Evolutionary conservation across 441 rosid genomes (phyloP), one percentile per base, ranked within the genome.

Genomic region (Pelargonium australe): DNA sequence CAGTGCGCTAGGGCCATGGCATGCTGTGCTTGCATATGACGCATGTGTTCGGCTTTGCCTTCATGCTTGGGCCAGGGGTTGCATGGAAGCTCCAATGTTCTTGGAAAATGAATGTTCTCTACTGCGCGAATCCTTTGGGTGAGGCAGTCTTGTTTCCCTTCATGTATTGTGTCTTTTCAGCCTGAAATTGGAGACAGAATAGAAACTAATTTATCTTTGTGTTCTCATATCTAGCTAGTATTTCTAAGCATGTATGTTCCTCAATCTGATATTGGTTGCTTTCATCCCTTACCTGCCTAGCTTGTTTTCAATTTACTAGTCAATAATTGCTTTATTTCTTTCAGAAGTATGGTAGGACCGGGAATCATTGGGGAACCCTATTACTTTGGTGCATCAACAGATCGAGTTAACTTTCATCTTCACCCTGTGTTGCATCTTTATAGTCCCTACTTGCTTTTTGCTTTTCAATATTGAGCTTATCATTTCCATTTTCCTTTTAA

Each of bases 21-120:
- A 95, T 84, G 92, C 95, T 65, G 96, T 95, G 47, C 79, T 95
- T 84, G 91, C 98, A 14, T 95, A 95, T 78, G 99, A 95, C 78
- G 99, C 93, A 66, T 95, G 98, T 68, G 98, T 92, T 63, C 89
- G 98, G 43, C 88, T 95, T 72, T 95, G 99, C 79, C 99, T 95
- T 76, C 92, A 95, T 82, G 98, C 99, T 66, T 95, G 99, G 99
- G 96, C 99, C 61, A 88, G 85, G 83, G 96, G 99, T 66, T 95
- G 98, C 84, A 81, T 79, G 93, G 98, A 95, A 80, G 97, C 99
- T 82, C 99, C 99, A 31, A 84, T 89, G 85, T 95, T 90, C 80
- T 79, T 95, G 80, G 98, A 95, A 75, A 88, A 92, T 73, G 98
- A 95, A 82, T 95, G 99, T 78, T 87, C 87, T 76, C 77, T 92